These are phyloP conservation scores for Ceratocystis diversiconidia DNA, from an alignment of 2,329 filamentous ascomycete species.

Conservation along the genomic window DNA sequence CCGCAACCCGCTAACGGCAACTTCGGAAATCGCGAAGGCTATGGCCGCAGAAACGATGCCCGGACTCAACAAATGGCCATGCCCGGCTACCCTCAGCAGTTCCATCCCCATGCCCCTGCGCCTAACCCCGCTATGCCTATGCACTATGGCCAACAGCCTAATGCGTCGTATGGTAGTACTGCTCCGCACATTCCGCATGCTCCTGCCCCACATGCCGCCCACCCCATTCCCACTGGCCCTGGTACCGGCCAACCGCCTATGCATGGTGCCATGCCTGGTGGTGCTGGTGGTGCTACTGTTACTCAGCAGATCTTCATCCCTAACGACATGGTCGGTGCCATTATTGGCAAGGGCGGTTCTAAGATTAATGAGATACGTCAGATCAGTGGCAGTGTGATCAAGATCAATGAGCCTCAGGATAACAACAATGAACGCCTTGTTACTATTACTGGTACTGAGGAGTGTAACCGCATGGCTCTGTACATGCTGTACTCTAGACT, in stretches of 20 bases:
- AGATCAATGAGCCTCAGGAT: slow-evolving; percentile 98
- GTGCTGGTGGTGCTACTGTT: slow-evolving; percentile 50
- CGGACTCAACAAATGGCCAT: slow-evolving; percentile 63
- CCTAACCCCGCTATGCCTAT: slow-evolving; percentile 51
- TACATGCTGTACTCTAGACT: slow-evolving; percentile 98
- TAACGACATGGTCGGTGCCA: slow-evolving; percentile 98
- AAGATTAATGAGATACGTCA: slow-evolving; percentile 99
- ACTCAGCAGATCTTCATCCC: slow-evolving; percentile 99
- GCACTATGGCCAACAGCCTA: slow-evolving; percentile 65
- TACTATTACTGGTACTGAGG: slow-evolving; percentile 91
- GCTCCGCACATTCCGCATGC: slow-evolving; percentile 64
- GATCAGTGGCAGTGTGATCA: slow-evolving; percentile 93
- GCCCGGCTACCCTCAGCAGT: slow-evolving; percentile 58
- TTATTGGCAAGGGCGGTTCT: slow-evolving; percentile 94
- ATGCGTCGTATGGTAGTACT: slow-evolving; percentile 55
- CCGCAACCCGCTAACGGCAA: slow-evolving; percentile 76
- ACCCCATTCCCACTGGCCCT: slow-evolving; percentile 35
- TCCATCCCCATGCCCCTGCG: slow-evolving; percentile 51
- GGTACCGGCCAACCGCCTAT: slow-evolving; percentile 49
- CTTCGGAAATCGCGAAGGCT: slow-evolving; percentile 82
- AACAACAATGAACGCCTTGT: slow-evolving; percentile 97
- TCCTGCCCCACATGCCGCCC: slow-evolving; percentile 44
- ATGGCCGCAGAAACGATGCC: slow-evolving; percentile 56
- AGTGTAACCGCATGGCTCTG: slow-evolving; percentile 98
- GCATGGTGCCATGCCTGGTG: slow-evolving; percentile 43